Evolutionary conservation across 129 eudicot species (phyloP).

Genomic region (Logfia minima): DNA sequence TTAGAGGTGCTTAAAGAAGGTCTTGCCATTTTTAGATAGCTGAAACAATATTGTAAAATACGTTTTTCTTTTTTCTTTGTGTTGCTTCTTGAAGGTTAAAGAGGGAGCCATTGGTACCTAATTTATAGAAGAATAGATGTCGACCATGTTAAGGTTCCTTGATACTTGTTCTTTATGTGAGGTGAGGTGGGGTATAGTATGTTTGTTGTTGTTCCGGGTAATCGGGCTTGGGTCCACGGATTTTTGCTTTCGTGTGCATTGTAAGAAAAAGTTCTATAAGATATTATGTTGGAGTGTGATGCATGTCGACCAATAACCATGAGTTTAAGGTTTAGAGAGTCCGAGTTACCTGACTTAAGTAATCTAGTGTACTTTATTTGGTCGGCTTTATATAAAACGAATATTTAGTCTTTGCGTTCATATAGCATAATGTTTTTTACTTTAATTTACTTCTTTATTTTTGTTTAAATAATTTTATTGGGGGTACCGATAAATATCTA

Average conservation of each 20-base stretch:
- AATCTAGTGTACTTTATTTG: not conserved
- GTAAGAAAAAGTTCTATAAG: not conserved
- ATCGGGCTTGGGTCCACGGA: not conserved
- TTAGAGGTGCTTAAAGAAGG: conserved; percentile 22
- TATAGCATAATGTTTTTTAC: too few species aligned
- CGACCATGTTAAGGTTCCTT: not conserved
- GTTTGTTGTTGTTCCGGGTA: not conserved
- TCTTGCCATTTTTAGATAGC: conserved; percentile 44
- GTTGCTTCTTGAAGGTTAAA: conserved; percentile 45
- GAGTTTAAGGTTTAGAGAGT: not conserved
- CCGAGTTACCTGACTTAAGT: not conserved
- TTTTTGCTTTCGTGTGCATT: not conserved
- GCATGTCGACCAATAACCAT: conserved; percentile 26
- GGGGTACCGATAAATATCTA: too few species aligned
- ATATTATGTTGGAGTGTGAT: not conserved
- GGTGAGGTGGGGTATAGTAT: conserved; percentile 14
- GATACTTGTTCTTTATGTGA: conserved; percentile 2
- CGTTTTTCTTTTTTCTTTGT: not conserved
- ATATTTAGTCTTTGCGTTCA: too few species aligned
- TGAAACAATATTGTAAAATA: not conserved
- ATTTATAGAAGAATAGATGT: conserved; percentile 57
- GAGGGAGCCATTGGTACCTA: conserved; percentile 21
- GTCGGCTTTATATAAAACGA: too few species aligned
- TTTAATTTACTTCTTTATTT: too few species aligned
- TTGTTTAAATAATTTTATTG: too few species aligned